Conservation (phyloP, 2,329 filamentous ascomycete species). For the Fusarium cicatricum region DNA sequence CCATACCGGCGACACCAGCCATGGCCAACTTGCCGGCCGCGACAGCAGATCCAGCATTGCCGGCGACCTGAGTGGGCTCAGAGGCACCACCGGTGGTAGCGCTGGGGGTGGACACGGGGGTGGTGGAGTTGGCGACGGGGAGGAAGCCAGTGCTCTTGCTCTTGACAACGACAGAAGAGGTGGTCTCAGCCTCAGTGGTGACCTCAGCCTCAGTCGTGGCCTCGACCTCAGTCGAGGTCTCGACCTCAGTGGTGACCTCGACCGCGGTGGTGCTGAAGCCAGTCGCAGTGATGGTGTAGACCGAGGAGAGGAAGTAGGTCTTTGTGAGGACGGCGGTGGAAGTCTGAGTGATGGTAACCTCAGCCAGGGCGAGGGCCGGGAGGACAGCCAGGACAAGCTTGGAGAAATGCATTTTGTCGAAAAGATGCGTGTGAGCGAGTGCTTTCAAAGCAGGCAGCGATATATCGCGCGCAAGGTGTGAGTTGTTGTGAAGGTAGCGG, state of each 20-base stretch:
- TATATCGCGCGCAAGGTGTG: slow-evolving; percentile 21
- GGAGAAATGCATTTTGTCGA: slow-evolving; percentile 49
- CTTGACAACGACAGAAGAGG: slow-evolving; percentile 15
- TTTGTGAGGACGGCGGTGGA: slow-evolving; percentile 60
- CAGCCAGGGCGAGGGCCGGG: slow-evolving; percentile 62
- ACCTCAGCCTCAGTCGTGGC: slow-evolving; percentile 37
- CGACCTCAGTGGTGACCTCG: slow-evolving; percentile 37
- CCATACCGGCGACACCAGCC: slow-evolving; percentile 59
- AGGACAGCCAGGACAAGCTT: slow-evolving; percentile 59
- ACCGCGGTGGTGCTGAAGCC: slow-evolving; percentile 42
- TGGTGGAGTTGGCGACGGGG: slow-evolving; percentile 43
- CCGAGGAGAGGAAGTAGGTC: slow-evolving; percentile 60
- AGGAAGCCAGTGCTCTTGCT: slow-evolving; percentile 28
- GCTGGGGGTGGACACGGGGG: slow-evolving; percentile 33
- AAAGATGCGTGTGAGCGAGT: slow-evolving; percentile 33
- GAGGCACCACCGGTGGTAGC: slow-evolving; percentile 36
- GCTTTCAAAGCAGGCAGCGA: slow-evolving; percentile 34
- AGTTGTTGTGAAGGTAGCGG: slow-evolving; percentile 11
- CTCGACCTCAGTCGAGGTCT: slow-evolving; percentile 39
- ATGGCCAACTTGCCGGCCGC: slow-evolving; percentile 55
- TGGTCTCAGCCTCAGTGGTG: slow-evolving; percentile 22
- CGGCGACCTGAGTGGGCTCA: slow-evolving; percentile 48
- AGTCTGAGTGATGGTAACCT: slow-evolving; percentile 55
- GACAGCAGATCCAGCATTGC: slow-evolving; percentile 54
- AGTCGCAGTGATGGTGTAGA: slow-evolving; percentile 51